phyloP scores from a whole-genome alignment of 805 yeast species.

The Yarrowia keelungensis region DNA sequence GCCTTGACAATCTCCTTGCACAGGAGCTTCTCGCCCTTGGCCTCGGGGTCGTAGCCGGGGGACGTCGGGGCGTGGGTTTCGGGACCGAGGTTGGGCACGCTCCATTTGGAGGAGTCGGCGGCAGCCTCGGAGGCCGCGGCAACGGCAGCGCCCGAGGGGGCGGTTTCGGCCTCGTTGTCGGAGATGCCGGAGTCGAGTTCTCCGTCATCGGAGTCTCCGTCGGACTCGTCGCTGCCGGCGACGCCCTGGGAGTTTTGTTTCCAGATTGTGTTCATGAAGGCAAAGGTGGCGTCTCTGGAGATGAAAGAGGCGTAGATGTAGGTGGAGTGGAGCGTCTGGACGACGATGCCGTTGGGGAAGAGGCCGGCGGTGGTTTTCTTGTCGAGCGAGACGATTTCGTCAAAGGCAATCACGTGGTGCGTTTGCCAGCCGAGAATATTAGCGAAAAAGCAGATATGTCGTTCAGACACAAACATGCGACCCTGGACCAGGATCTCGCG shows the following conservation, averaged over 20 bases:
- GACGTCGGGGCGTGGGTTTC: slow-evolving; percentile 65
- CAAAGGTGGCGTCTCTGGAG: slow-evolving; percentile 77
- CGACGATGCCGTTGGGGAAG: slow-evolving; percentile 85
- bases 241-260: slow-evolving; percentile 48
- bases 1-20: slow-evolving; percentile 63
- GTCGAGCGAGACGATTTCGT: slow-evolving; percentile 75
- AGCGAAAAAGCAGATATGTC: slow-evolving; percentile 83
- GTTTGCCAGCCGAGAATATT: slow-evolving; percentile 92
- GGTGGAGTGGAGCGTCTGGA: slow-evolving; percentile 67
- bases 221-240: slow-evolving; percentile 33
- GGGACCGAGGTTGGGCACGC: slow-evolving; percentile 66
- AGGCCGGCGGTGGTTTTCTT: slow-evolving; percentile 86
- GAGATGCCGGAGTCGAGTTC: slow-evolving; percentile 39
- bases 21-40: slow-evolving; percentile 60
- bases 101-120: slow-evolving; percentile 42
- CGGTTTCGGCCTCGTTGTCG: slow-evolving; percentile 29
- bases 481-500: slow-evolving; percentile 90
- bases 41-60: slow-evolving; percentile 55
- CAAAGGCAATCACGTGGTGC: slow-evolving; percentile 70
- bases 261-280: slow-evolving; percentile 75
- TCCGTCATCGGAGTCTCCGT: slow-evolving; percentile 39
- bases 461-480: slow-evolving; percentile 78
- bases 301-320: slow-evolving; percentile 88
- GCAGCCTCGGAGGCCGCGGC: slow-evolving; percentile 30
- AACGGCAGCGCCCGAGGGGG: slow-evolving; percentile 6